These are phyloP conservation scores for Fragaria ananassa DNA, from an alignment of 306 rosid species.

Conservation along the genomic window DNA sequence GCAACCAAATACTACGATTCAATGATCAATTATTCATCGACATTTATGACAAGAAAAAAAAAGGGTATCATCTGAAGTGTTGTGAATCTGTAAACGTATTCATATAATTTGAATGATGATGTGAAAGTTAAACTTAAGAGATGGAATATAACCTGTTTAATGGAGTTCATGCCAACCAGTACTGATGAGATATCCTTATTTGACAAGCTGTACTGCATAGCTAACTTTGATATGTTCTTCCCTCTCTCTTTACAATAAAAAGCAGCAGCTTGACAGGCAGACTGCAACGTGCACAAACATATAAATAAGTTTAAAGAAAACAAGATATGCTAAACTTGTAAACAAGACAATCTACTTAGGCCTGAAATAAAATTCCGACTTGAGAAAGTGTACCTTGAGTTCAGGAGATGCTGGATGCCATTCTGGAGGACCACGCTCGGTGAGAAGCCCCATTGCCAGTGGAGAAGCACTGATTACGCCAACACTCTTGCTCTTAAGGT, in stretches of 20 bases:
- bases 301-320: not conserved
- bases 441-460: constrained; percentile 91
- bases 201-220: constrained; percentile 89
- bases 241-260: constrained; percentile 65
- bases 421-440: constrained; percentile 81
- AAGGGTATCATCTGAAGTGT: not conserved
- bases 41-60: not conserved
- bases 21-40: not conserved
- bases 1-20: not conserved
- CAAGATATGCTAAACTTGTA: not conserved
- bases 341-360: not conserved
- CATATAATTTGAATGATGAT: not conserved
- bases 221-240: constrained; percentile 78
- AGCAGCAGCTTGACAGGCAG: constrained; percentile 82
- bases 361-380: not conserved
- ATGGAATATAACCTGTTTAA: constrained; percentile 54
- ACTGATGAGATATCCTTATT: constrained; percentile 83
- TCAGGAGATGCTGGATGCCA: constrained; percentile 93
- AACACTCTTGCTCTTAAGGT: constrained; percentile 79
- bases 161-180: constrained; percentile 84
- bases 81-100: not conserved
- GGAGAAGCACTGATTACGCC: constrained; percentile 89
- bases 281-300: constrained; percentile 32
- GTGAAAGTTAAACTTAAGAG: not conserved
- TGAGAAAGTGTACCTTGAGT: constrained; percentile 53